phyloP scores from a whole-genome alignment of 768 basidiomycete species.

The Lyophyllum atratum region DNA sequence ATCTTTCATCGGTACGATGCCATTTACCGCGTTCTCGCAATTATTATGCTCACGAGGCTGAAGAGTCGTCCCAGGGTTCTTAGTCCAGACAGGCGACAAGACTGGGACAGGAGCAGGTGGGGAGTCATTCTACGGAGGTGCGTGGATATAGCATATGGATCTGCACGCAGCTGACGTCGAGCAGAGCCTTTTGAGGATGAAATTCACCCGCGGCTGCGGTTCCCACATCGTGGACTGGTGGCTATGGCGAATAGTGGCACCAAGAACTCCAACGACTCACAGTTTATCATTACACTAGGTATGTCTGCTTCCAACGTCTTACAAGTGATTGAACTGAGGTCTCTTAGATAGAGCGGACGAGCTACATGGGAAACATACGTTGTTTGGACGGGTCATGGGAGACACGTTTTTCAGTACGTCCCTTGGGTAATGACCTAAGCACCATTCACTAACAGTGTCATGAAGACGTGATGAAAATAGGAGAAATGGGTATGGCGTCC shows the following conservation, averaged over 20 bases:
- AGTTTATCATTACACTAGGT: conserved; percentile 96
- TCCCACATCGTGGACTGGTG: conserved; percentile 86
- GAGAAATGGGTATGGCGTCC: conserved; percentile 70
- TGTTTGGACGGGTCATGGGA: conserved; percentile 89
- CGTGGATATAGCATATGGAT: conserved; percentile 4
- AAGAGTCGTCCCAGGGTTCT: conserved; percentile 84
- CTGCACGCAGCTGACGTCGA: not conserved
- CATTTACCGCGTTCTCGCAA: not conserved
- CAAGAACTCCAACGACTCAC: conserved; percentile 90
- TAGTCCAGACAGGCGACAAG: conserved; percentile 93
- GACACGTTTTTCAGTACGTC: conserved; percentile 87
- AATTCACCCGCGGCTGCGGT: conserved; percentile 88
- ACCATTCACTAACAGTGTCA: not conserved
- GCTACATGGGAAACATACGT: conserved; percentile 90
- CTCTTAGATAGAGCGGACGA: conserved; percentile 83
- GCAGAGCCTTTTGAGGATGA: conserved; percentile 93
- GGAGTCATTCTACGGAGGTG: conserved; percentile 93
- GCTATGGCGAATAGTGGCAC: conserved; percentile 92
- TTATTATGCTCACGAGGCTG: not conserved
- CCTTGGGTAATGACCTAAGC: not conserved
- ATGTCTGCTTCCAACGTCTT: conserved; percentile 7
- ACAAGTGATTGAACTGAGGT: not conserved
- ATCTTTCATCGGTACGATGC: conserved; percentile 82
- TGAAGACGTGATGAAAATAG: conserved; percentile 88
- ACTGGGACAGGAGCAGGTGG: conserved; percentile 91